Evolutionary conservation across 441 rosid genomes (phyloP), one percentile per base, ranked within the genome.

Genomic region (Syzygium syzygioides): DNA sequence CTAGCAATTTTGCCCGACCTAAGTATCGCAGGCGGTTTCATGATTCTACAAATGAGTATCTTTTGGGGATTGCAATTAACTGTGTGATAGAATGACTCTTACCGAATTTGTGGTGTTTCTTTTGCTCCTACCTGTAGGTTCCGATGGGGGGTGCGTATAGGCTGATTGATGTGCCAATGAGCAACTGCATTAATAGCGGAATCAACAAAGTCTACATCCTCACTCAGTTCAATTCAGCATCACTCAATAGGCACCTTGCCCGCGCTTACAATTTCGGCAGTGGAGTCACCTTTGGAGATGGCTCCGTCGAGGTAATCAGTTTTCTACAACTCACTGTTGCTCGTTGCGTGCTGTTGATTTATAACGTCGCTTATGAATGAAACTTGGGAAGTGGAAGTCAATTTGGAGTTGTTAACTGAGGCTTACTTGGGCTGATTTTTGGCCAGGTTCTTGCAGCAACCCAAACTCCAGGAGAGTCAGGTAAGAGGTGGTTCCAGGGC

Each of bases 151-250:
- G 99, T 56, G 95, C 99, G 32, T 98, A 96, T 91, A 94, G 99
- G 93, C 93, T 96, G 91, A 96, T 98, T 85, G 99, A 96, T 91
- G 99, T 98, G 91, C 99, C 99, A 9, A 98, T 98, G 99, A 96
- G 99, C 93, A 98, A 98, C 91, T 97, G 99, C 94, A 97, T 96
- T 86, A 95, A 95, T 92, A 95, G 98, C 50, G 98, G 98, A 87
- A 93, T 97, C 93, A 97, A 96, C 96, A 97, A 96, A 90, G 94
- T 97, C n/a, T 97, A 97, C 93, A 96, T 97, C 92, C 99, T 96
- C 88, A 97, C 98, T 76, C 99, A 97, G 86, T 96, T 92, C 90
- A 97, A 97, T 94, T 97, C 99, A 20, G 96, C 96, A 60, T 97
- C 98, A 48, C 93, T 97, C 89, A 96, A 97, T 91, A 94, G 98